Base-by-base conservation (phyloP, 2,329 filamentous ascomycete species). In the Arthrobotrys entomopaga region DNA sequence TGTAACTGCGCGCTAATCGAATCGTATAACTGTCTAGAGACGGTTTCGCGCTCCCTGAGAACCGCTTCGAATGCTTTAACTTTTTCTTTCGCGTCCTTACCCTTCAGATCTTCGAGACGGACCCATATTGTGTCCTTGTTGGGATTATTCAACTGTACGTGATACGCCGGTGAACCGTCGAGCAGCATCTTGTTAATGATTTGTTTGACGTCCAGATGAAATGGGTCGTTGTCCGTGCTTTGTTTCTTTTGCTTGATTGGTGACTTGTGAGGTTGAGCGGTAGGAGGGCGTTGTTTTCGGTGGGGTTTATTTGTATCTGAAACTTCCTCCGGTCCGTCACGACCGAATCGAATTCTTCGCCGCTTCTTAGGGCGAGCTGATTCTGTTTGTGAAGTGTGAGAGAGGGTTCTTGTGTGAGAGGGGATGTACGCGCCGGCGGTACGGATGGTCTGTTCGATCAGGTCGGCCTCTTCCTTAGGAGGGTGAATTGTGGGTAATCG, bases 321-420 rank as follows among this genome's bases (percentile, higher is more conserved):
- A 20, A 38, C 48, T 50, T 67, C 70, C n/a, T 67, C 57, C 1
- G 70, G 63, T 38, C 63, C 63, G 11, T 64, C 57, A 16, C 20
- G 20, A 11, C 63, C 69, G 13, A 66, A 43, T 10, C 40, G 15
- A 24, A 74, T 61, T 16, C 70, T 66, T 57, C 70, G 63, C 10
- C 70, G 70, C 46, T 74, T 74, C 34, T 67, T 74, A 52, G 70
- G 70, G 20, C 57, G 70, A 24, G 63, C 70, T 15, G 38, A 42
- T 16, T 58, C 43, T 1, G 24, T 10, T 50, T 57, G 57, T 7
- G 49, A 38, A 8, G 43, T 19, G 10, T 46, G 40, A 10, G 56
- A 65, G 50, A 73, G 54, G 11, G 26, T 73, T 46, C 57, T 38
- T 20, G 29, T 64, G 60, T 65, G 63, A 2, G 56, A 54, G 13